Conservation (phyloP, 805 yeast species). For the Kodamaea leandrae region DNA sequence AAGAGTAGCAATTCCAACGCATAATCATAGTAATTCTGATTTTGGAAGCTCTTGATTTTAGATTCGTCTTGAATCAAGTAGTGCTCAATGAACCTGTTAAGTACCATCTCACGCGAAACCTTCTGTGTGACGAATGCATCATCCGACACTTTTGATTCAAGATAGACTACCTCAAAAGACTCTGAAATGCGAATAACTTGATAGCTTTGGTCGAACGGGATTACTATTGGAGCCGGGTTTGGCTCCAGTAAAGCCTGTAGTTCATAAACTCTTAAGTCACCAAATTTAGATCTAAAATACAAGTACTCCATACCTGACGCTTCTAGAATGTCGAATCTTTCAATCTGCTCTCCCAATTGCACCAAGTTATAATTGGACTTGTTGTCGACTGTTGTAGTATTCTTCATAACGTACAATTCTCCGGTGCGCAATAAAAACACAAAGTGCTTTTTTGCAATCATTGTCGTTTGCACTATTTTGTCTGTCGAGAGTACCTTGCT, state of each 20-base stretch:
- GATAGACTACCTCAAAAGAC: conserved; percentile 42
- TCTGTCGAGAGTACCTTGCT: conserved; percentile 23
- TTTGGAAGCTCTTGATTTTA: conserved; percentile 35
- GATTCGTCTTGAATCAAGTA: conserved; percentile 31
- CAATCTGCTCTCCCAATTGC: conserved; percentile 28
- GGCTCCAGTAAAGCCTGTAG: conserved; percentile 19
- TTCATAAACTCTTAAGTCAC: conserved; percentile 29
- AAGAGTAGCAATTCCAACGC: conserved; percentile 50
- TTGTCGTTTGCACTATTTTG: conserved; percentile 22
- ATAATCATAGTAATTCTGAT: conserved; percentile 44
- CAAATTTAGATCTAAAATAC: conserved; percentile 36
- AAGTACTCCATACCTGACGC: conserved; percentile 16
- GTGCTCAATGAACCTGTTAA: conserved; percentile 47
- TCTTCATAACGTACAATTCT: conserved; percentile 36
- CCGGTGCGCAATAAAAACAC: conserved; percentile 37
- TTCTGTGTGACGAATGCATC: conserved; percentile 24
- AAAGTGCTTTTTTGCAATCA: conserved; percentile 32
- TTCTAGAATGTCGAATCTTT: conserved; percentile 28
- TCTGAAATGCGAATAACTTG: conserved; percentile 12
- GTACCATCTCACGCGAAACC: conserved; percentile 40
- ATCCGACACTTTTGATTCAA: conserved; percentile 34
- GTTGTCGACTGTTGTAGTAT: conserved; percentile 18
- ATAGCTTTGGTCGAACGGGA: conserved; percentile 19
- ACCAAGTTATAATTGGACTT: conserved; percentile 22
- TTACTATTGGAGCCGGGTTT: conserved; percentile 19